phyloP scores from a whole-genome alignment of 257 asterid genomes.

The Nicotiana undulata region DNA sequence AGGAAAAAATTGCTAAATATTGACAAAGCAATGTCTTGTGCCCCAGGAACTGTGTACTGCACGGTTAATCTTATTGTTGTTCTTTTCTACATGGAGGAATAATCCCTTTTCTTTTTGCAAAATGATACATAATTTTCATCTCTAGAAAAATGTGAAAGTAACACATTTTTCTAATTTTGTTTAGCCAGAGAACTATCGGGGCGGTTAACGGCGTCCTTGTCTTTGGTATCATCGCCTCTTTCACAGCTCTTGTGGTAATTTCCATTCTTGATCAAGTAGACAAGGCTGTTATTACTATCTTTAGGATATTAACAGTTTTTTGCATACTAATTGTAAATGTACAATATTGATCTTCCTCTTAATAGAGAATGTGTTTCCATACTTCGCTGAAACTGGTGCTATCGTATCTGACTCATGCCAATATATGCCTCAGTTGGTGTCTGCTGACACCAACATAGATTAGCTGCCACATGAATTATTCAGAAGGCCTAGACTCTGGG shows the following conservation, averaged over 20 bases:
- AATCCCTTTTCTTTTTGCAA: background rate
- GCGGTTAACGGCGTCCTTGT: conserved; percentile 80
- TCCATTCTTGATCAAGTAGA: background rate
- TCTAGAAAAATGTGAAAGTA: conserved; percentile 8
- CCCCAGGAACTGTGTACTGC: background rate
- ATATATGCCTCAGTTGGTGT: background rate
- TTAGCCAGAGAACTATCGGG: conserved; percentile 79
- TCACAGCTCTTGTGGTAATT: conserved; percentile 81
- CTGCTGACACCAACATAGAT: background rate
- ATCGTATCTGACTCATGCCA: background rate
- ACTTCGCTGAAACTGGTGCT: background rate
- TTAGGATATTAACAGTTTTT: background rate
- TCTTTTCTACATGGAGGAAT: background rate
- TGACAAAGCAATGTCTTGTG: background rate
- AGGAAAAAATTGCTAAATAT: background rate
- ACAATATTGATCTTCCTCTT: background rate
- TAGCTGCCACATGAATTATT: background rate
- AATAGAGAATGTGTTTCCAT: background rate
- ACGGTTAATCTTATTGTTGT: background rate
- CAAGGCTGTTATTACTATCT: background rate
- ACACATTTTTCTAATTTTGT: conserved; percentile 14
- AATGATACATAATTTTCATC: background rate
- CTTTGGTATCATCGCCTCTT: conserved; percentile 56
- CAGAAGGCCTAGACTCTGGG: background rate
- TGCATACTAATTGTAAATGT: background rate